Percentiles rank a stretch among this genome's conserved stretches.
Evolutionary conservation across 441 rosid genomes (phyloP).

Genomic region (Jatropha podagrica): DNA sequence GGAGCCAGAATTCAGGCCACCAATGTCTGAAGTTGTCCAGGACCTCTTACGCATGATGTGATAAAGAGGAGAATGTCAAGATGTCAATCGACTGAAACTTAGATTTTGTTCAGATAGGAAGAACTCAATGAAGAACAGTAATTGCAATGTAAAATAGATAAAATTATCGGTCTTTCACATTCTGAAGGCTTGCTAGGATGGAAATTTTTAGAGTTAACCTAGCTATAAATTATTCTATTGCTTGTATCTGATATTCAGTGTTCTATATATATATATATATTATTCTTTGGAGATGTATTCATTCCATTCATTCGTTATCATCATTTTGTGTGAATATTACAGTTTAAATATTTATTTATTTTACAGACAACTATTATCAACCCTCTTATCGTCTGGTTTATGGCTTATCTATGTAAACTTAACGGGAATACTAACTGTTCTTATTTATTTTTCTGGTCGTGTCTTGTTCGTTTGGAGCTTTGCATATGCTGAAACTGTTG

Average conservation of each 20-base stretch:
- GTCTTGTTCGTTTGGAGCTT: too few species aligned
- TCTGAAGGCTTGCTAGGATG: background rate
- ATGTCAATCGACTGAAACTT: background rate
- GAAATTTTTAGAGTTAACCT: background rate
- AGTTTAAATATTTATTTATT: too few species aligned
- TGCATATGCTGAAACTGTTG: too few species aligned
- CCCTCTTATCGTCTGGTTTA: background rate
- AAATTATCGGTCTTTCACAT: background rate
- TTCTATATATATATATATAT: too few species aligned
- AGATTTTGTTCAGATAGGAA: constrained; percentile 5
- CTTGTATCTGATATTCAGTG: background rate
- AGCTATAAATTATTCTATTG: background rate
- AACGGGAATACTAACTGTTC: too few species aligned
- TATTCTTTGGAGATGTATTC: background rate
- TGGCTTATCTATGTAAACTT: background rate
- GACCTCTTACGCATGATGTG: constrained; percentile 79
- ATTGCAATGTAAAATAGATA: background rate
- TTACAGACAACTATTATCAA: too few species aligned
- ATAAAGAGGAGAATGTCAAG: constrained; percentile 45
- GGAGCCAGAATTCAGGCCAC: constrained; percentile 90
- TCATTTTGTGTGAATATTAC: background rate
- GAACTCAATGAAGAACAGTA: background rate
- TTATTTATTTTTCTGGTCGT: too few species aligned
- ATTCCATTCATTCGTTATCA: background rate
- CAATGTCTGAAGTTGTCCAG: constrained; percentile 78